Evolutionary conservation across 202 grass and related monocot species (phyloP), one percentile per base, ranked within the genome.

Genomic region (Hordeum pubiflorum): DNA sequence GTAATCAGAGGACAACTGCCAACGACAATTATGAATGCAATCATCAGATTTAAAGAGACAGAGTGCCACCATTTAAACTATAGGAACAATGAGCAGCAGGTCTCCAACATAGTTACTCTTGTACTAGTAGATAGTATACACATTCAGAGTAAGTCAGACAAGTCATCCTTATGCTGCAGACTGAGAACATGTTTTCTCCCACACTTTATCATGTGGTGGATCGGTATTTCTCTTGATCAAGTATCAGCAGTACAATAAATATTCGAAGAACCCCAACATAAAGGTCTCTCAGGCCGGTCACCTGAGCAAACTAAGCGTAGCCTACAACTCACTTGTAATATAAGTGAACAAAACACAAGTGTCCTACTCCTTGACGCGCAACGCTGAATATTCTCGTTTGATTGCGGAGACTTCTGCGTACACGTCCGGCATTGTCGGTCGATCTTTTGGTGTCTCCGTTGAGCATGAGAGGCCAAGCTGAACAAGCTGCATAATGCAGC

Each of bases 391-490:
- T 40, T 21, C 66, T 7, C 21, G 20, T 41, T 59, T 59, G 50
- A 88, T 66, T 9, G 33, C 9, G 2, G 48, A 23, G 10, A 91
- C 41, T 66, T 79, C 43, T 52, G 80, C 43, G 2, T 67, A 73
- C 20, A 86, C 74, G 17, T 83, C 79, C 12, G 40, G 4, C 58
- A 89, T 83, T n/a, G 34, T 23, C 0, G 73, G 61, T 26, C 83
- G 72, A 32, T 83, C 87, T 32, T 40, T 85, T 13, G 79, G 83
- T 34, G 58, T 64, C 13, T 68, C 46, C 23, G 61, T 23, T 5
- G 79, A 79, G 79, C 87, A 89, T 20, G 83, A 58, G 9, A 89
- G 72, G 5, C 87, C 87, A 74, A 71, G 43, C 54, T 62, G 39
- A n/a, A 75, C 14, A 34, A 89, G 64, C 46, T 64, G 70, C 34